These are phyloP conservation scores for Naganishia liquefaciens DNA, from an alignment of 1,284 basidiomycete species.

Conservation along the genomic window DNA sequence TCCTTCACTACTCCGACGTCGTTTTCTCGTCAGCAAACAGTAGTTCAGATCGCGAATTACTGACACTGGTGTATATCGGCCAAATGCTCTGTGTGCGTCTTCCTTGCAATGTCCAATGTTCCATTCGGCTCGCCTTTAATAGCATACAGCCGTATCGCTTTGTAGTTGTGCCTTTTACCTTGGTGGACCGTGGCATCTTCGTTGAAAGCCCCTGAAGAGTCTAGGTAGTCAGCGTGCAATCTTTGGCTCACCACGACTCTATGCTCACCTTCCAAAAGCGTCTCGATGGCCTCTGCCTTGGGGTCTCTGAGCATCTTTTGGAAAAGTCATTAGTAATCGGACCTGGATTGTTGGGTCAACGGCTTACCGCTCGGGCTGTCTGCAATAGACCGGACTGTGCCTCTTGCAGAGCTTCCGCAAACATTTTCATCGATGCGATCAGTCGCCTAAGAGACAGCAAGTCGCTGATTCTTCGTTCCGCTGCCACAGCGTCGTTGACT, in stretches of 20 bases:
- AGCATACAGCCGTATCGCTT: constrained; percentile 73
- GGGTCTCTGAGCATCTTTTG: constrained; percentile 26
- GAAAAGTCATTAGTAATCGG: not conserved
- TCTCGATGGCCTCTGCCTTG: constrained; percentile 25
- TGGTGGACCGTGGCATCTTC: constrained; percentile 44
- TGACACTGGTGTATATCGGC: constrained; percentile 64
- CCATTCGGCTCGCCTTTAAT: constrained; percentile 77
- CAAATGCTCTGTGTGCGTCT: constrained; percentile 87
- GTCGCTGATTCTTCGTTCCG: constrained; percentile 38
- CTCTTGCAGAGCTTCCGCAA: constrained; percentile 28
- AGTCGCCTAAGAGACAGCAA: constrained; percentile 40
- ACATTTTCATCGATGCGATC: constrained; percentile 29
- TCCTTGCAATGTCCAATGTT: constrained; percentile 85
- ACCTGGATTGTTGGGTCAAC: not conserved
- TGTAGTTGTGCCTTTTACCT: constrained; percentile 45
- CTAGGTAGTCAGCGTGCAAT: not conserved
- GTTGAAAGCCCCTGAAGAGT: constrained; percentile 33
- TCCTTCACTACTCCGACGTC: constrained; percentile 23
- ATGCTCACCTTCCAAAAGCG: constrained; percentile 34
- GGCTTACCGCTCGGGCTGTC: constrained; percentile 19
- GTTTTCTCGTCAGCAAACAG: not conserved
- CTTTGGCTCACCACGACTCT: not conserved
- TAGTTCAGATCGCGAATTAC: not conserved
- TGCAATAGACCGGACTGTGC: constrained; percentile 15
- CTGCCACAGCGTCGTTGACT: constrained; percentile 26